A percentile compares a stretch with the other conserved stretches of the same genome.
These are phyloP conservation scores for Cardamine chenopodiifolia DNA, from an alignment of 345 rosid species.

Conservation along the genomic window DNA sequence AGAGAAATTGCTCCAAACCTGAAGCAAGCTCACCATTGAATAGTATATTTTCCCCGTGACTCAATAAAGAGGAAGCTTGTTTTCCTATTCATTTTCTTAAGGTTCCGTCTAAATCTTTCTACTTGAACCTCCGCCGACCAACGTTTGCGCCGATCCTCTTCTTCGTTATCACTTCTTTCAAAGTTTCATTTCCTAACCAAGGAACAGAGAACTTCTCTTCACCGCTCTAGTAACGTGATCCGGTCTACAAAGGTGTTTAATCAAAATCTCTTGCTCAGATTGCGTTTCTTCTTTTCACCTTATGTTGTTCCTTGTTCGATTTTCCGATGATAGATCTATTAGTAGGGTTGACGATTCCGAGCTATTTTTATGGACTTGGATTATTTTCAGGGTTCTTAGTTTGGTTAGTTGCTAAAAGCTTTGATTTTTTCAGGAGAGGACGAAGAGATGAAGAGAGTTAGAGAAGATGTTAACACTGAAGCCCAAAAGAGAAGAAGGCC, in stretches of 20 bases:
- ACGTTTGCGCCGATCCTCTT: conserved; percentile 27
- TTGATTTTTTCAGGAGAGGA: conserved; percentile 7
- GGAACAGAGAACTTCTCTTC: conserved; percentile 7
- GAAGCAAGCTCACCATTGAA: conserved; percentile 5
- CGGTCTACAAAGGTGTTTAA: conserved; percentile 18
- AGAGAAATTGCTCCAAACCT: conserved; percentile 18
- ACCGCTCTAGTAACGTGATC: conserved; percentile 32
- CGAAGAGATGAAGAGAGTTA: conserved; percentile 71
- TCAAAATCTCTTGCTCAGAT: conserved; percentile 34
- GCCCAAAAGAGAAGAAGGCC: conserved; percentile 58
- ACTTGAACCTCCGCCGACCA: conserved; percentile 25
- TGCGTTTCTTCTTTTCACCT: background rate
- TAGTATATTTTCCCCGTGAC: background rate
- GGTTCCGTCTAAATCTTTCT: conserved; percentile 7
- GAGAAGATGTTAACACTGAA: conserved; percentile 63
- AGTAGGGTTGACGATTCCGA: background rate
- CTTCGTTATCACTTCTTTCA: background rate
- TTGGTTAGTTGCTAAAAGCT: conserved; percentile 51
- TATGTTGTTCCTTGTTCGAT: conserved; percentile 3
- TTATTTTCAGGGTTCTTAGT: conserved; percentile 47
- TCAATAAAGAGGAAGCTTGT: background rate
- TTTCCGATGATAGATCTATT: conserved; percentile 28
- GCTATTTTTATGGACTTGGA: conserved; percentile 35
- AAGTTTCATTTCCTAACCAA: background rate
- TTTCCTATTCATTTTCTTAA: conserved; percentile 8